Evolutionary conservation across 129 eudicot species (phyloP).

Genomic region (Pseudognaphalium luteoalbum): DNA sequence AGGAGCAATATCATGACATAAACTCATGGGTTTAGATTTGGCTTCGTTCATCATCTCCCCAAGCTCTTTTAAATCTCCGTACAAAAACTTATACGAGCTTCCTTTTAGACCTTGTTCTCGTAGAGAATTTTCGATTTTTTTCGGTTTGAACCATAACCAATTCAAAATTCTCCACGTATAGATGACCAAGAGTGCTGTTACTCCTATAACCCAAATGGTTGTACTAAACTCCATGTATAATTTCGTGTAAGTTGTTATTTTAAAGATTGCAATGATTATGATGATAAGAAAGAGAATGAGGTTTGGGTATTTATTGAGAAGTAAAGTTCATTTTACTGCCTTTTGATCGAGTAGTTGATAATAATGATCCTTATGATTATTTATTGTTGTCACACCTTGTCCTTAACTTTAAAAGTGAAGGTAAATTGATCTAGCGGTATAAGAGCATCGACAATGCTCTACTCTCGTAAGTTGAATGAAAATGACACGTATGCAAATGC

Average conservation of each 20-base stretch:
- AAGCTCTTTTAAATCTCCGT: not conserved
- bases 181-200: not conserved
- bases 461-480: no score
- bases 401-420: no score
- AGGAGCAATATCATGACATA: not conserved
- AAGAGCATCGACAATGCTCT: no score
- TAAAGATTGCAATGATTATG: not conserved
- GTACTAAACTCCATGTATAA: no score
- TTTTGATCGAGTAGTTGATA: not conserved
- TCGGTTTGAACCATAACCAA: not conserved
- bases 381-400: not conserved
- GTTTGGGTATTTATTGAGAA: slow-evolving; percentile 19
- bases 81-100: not conserved
- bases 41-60: not conserved
- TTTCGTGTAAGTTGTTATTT: not conserved
- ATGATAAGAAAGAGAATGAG: not conserved
- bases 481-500: no score
- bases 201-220: not conserved
- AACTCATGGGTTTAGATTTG: not conserved
- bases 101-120: not conserved
- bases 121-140: not conserved
- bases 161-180: no score
- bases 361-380: not conserved
- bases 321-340: slow-evolving; percentile 6
- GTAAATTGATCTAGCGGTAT: no score